Percentiles rank a stretch among this genome's conserved stretches.
Conservation (phyloP, 345 rosid species). For the Eutrema heterophyllum region DNA sequence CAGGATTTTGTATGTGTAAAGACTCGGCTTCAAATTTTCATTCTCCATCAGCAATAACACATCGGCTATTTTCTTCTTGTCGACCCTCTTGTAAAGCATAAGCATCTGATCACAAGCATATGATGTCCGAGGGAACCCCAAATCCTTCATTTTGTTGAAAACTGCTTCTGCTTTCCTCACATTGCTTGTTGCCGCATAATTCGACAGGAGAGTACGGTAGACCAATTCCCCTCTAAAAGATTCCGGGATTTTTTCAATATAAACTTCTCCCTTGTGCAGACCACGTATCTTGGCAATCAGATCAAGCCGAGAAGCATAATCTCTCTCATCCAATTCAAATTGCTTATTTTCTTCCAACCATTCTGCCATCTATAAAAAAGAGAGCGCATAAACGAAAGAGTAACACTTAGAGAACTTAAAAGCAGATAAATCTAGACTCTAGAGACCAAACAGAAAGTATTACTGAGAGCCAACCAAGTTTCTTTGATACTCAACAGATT, state of each 20-base stretch:
- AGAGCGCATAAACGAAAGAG: background rate
- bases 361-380: conserved; percentile 57
- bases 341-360: conserved; percentile 66
- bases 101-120: conserved; percentile 88
- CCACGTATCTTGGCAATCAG: conserved; percentile 70
- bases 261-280: conserved; percentile 55
- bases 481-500: background rate
- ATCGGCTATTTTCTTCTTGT: conserved; percentile 86
- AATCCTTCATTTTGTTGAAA: conserved; percentile 83
- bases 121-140: conserved; percentile 57
- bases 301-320: conserved; percentile 80
- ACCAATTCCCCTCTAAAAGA: conserved; percentile 65
- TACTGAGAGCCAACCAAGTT: background rate
- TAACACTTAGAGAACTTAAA: background rate
- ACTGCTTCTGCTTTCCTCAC: conserved; percentile 64
- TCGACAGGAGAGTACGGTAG: conserved; percentile 68
- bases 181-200: conserved; percentile 41
- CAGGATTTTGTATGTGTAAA: conserved; percentile 57
- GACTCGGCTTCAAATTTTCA: conserved; percentile 69
- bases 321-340: conserved; percentile 53
- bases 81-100: conserved; percentile 64
- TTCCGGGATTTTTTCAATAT: conserved; percentile 52
- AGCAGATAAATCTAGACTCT: background rate
- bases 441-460: background rate
- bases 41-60: conserved; percentile 81